Base-by-base conservation (phyloP, 2,329 filamentous ascomycete genomes). In the Trichoderma guizhouense region DNA sequence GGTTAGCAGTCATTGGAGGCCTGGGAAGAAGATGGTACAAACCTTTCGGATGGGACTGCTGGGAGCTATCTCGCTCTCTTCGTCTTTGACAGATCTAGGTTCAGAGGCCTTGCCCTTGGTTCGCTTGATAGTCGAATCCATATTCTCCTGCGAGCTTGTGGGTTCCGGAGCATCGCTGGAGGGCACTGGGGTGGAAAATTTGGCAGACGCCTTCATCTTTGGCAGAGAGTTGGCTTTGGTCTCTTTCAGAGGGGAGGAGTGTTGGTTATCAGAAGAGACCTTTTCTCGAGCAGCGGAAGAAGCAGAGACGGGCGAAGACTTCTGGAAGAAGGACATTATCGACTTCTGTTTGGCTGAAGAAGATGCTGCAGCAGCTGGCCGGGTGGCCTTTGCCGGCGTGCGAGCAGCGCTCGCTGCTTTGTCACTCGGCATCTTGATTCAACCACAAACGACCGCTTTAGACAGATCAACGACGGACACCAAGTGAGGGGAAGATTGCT, bases 11-110 rank as follows among this genome's bases (percentile, higher is more conserved):
- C 2, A 14, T 28, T 30, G 1, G 7, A 32, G 6, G n/a, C n/a
- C 11, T 39, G n/a, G 28, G 14, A 28, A 36, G 28, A 26, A n/a
- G 21, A 3, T 7, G 3, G 12, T 12, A 63, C 76, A 74, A 85
- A 94, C 94, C 87, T 94, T 94, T 78, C 94, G 89, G 18, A 91
- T 91, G 1, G 95, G 94, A 78, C 94, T 97, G 78, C 90, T 92
- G 4, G 75, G 81, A 67, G 81, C 80, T 74, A 83, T 79, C 78
- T 82, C 82, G 18, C 81, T 76, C 71, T 77, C 76, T n/a, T 67
- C 32, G 15, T 34, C 58, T 14, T 71, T 71, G 47, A 26, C 51
- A 30, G 71, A 47, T 11, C 11, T 51, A 51, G 53, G 11, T 15
- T 32, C 34, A 18, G 66, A 32, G 3, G 60, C 21, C 47, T 36